Base-by-base conservation (phyloP, 805 yeast genomes). In the Starmerella sp. region DNA sequence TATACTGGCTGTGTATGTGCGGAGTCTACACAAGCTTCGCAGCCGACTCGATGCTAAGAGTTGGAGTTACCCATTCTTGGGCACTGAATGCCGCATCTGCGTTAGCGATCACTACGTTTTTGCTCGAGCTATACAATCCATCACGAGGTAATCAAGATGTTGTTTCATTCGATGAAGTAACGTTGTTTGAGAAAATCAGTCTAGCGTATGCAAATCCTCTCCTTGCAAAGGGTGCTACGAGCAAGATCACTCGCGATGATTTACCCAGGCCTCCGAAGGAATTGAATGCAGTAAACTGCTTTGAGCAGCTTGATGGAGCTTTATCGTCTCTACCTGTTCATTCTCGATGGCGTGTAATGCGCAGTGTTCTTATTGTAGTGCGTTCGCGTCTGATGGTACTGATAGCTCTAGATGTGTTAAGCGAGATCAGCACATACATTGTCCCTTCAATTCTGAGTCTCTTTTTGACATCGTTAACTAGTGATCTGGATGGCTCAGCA, bases 231-330 rank as follows among this genome's bases (percentile, higher is more conserved):
- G 63, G 62, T 14, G 53, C 55, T 28, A 32, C 39, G 11, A 46
- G 22, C 10, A 48, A 45, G 39, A 28, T 63, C 17, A 42, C 51
- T 2, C 58, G 57, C 30, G 57, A 51, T 14, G 65, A 62, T 32
- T 51, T 63, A 37, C 65, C 66, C 6, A 50, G 55, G 22, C 45
- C 60, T 3, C 65, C 64, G 1, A 17, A 39, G 11, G 65, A 62
- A 4, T 22, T 63, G 32, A 57, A 48, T 28, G 51, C 65, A 8
- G 56, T 57, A 10, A 53, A 47, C 39, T 52, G 59, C 28, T 46
- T 53, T 36, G 46, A 46, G 30, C 32, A 58, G 55, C 54, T 61
- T 22, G 45, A 48, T 13, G 47, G 38, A 5, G 42, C 34, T 2
- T 34, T 63, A 6, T 53, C 41, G 30, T 14, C 32, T 11, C 41